A percentile compares a stretch with the other conserved stretches of the same genome.
phyloP scores from a whole-genome alignment of 352 stramenopile species.

The Globisporangium spiculum region DNA sequence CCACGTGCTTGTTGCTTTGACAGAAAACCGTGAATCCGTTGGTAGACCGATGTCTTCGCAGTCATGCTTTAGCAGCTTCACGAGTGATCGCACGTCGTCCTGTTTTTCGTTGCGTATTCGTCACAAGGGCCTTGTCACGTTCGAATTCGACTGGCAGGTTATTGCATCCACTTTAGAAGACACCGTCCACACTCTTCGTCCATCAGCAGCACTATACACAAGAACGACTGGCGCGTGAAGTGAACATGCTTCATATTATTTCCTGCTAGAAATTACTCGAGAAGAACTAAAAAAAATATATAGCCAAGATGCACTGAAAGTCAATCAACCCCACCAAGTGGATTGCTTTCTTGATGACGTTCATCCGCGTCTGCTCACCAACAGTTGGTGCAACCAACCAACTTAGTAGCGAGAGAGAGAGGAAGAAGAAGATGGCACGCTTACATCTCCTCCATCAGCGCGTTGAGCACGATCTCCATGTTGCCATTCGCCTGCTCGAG shows the following conservation, averaged over 20 bases:
- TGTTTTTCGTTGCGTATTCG: too few relatives aligned
- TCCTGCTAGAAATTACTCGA: neutral
- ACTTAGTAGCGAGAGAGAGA: neutral
- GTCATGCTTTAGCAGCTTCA: too few relatives aligned
- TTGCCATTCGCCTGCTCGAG: conserved; percentile 39
- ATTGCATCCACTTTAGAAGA: neutral
- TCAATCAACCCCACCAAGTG: neutral
- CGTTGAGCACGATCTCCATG: conserved; percentile 8
- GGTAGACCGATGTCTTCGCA: too few relatives aligned
- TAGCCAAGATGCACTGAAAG: neutral
- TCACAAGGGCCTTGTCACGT: too few relatives aligned
- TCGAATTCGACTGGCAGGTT: neutral
- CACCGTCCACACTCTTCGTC: neutral
- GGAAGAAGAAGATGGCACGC: neutral
- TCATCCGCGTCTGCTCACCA: neutral
- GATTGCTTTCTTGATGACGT: neutral
- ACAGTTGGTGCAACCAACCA: neutral
- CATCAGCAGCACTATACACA: neutral
- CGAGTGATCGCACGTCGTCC: too few relatives aligned
- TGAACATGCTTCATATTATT: neutral
- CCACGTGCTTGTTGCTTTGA: too few relatives aligned
- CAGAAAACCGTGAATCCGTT: too few relatives aligned
- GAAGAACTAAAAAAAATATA: neutral
- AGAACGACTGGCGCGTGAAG: neutral
- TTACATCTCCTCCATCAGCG: conserved; percentile 13